Conservation (phyloP, 192 early-diverging fungal species). For the Coemansia sp. region DNA sequence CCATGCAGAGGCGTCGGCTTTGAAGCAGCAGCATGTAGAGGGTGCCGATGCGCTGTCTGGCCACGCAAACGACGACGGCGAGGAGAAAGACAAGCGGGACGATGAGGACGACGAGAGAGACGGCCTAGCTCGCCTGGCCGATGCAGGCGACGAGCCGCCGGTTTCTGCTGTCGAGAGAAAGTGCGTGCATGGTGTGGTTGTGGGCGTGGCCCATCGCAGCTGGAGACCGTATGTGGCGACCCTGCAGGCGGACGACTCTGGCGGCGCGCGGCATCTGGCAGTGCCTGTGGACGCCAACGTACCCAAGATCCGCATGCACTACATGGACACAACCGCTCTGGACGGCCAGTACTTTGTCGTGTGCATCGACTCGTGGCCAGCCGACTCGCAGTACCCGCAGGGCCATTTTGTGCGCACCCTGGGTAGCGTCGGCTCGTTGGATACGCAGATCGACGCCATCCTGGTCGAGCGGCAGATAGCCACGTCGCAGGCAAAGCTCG, state of each 20-base stretch:
- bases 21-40: not conserved
- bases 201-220: conserved; percentile 65
- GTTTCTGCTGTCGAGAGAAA: not conserved
- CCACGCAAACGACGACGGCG: not conserved
- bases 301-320: conserved; percentile 76
- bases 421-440: conserved; percentile 65
- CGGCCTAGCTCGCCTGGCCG: conserved; percentile 15
- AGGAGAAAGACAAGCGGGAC: no score
- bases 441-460: conserved; percentile 76
- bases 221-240: conserved; percentile 81
- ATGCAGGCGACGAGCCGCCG: not conserved
- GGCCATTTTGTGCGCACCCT: conserved; percentile 75
- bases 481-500: conserved; percentile 70
- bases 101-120: conserved; percentile 2
- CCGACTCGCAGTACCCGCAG: conserved; percentile 71
- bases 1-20: not conserved
- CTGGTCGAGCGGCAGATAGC: conserved; percentile 77
- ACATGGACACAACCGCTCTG: conserved; percentile 61
- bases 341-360: conserved; percentile 70
- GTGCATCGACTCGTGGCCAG: conserved; percentile 71
- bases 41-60: not conserved
- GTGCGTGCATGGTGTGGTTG: conserved; percentile 49
- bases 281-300: conserved; percentile 67
- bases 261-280: conserved; percentile 63
- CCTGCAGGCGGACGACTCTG: conserved; percentile 61